A percentile compares a stretch with the other conserved stretches of the same genome.
Evolutionary conservation across 2,329 filamentous ascomycete genomes (phyloP).

Genomic region (Neofusicoccum umdonicola): DNA sequence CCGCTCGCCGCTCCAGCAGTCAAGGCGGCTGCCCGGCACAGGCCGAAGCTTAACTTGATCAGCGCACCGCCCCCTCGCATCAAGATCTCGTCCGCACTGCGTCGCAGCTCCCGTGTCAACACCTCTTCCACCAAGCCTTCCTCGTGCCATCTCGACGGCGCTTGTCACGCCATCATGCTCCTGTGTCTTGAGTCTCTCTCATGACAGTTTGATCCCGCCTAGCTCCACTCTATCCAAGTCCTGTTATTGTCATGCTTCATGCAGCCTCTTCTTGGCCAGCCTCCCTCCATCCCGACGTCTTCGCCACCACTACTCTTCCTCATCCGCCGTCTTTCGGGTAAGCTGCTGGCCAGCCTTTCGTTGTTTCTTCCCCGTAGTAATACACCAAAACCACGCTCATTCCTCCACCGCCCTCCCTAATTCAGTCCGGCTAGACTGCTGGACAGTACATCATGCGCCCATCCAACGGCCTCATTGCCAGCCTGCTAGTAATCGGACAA

Average conservation of each 20-base stretch:
- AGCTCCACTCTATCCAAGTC: not conserved
- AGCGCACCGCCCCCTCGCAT: constrained; percentile 3
- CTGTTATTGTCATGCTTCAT: constrained; percentile 10
- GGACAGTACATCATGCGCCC: constrained; percentile 30
- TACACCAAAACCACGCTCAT: constrained; percentile 32
- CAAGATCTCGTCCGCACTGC: not conserved
- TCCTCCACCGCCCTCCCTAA: constrained; percentile 19
- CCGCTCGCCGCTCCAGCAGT: not conserved
- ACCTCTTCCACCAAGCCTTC: not conserved
- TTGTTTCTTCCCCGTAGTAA: constrained; percentile 27
- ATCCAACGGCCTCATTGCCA: constrained; percentile 29
- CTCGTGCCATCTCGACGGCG: not conserved
- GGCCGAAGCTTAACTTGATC: constrained; percentile 10
- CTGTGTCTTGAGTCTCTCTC: constrained; percentile 12
- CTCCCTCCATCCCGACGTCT: constrained; percentile 1
- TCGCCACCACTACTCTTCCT: constrained; percentile 2
- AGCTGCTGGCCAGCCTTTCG: constrained; percentile 16
- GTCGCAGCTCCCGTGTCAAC: constrained; percentile 17
- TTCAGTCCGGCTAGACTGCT: not conserved
- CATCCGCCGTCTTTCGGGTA: not conserved
- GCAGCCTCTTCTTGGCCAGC: not conserved
- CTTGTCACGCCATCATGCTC: constrained; percentile 16
- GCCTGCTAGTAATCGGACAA: constrained; percentile 31
- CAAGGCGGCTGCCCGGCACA: not conserved
- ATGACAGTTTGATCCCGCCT: constrained; percentile 4